These are phyloP conservation scores for Termitomyces sp. DNA, from an alignment of 768 basidiomycete species.

Conservation along the genomic window DNA sequence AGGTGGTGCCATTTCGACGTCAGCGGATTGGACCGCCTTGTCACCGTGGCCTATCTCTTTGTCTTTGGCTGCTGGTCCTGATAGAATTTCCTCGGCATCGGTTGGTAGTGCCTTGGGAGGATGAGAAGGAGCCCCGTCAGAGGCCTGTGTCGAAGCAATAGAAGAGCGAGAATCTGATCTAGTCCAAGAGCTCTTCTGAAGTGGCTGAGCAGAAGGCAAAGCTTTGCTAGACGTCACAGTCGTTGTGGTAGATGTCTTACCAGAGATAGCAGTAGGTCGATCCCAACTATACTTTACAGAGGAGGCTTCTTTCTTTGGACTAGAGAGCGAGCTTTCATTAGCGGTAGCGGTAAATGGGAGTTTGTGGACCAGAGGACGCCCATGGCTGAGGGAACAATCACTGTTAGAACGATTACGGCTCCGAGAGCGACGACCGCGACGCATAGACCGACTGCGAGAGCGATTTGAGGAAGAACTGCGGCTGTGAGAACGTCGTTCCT, in stretches of 20 bases:
- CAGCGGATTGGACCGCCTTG: neutral
- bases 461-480: constrained; percentile 19
- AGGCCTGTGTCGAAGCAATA: constrained; percentile 51
- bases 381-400: constrained; percentile 17
- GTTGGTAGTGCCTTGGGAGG: constrained; percentile 3
- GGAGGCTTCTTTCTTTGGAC: constrained; percentile 10
- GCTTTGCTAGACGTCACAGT: constrained; percentile 5
- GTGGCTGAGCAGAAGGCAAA: constrained; percentile 24
- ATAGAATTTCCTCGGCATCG: neutral
- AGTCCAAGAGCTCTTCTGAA: constrained; percentile 35
- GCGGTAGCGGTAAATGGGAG: neutral
- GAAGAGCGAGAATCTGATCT: constrained; percentile 57
- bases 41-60: neutral
- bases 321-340: constrained; percentile 4
- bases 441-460: constrained; percentile 17
- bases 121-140: constrained; percentile 33
- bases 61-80: neutral
- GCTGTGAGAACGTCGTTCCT: constrained; percentile 21
- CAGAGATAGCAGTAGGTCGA: constrained; percentile 13
- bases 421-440: constrained; percentile 15
- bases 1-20: constrained; percentile 6
- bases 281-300: constrained; percentile 18
- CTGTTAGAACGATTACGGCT: constrained; percentile 20
- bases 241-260: constrained; percentile 1
- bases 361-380: constrained; percentile 12